Conservation (phyloP, 2,329 filamentous ascomycete genomes). For the Pseudohalonectria lignicola region DNA sequence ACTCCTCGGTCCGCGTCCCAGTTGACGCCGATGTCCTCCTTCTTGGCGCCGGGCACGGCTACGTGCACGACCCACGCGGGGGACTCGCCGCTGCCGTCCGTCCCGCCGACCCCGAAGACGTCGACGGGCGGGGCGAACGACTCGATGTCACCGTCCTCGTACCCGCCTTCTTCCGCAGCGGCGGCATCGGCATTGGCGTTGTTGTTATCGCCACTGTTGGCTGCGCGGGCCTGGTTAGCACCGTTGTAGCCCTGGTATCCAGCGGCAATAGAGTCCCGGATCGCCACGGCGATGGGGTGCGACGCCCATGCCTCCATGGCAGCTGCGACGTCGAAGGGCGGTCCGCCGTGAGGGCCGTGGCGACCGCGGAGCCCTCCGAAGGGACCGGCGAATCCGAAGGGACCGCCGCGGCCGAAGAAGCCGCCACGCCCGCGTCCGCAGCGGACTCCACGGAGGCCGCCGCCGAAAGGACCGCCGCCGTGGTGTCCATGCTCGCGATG, state of each 20-base stretch:
- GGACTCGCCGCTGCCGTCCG: slow-evolving; percentile 13
- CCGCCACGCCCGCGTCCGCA: slow-evolving; percentile 8
- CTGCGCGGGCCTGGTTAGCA: slow-evolving; percentile 5
- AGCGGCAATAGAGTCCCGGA: slow-evolving; percentile 26
- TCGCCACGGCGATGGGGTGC: slow-evolving; percentile 29
- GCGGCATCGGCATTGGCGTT: too few species aligned
- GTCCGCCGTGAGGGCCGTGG: slow-evolving; percentile 3
- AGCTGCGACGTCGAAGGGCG: slow-evolving; percentile 3
- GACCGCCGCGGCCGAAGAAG: slow-evolving; percentile 8
- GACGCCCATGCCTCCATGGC: too few species aligned
- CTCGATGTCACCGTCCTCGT: slow-evolving; percentile 17
- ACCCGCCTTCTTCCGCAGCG: too few species aligned
- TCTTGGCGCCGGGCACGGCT: slow-evolving; percentile 67
- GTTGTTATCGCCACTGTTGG: slow-evolving; percentile 5
- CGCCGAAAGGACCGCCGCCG: slow-evolving; percentile 7
- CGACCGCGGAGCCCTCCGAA: slow-evolving; percentile 4
- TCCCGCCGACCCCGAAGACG: slow-evolving; percentile 38
- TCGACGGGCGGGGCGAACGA: slow-evolving; percentile 59
- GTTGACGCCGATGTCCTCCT: slow-evolving; percentile 58
- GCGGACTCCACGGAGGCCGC: slow-evolving; percentile 7
- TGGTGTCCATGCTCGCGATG: slow-evolving; percentile 9
- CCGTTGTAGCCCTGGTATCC: slow-evolving; percentile 8
- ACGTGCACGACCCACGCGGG: slow-evolving; percentile 55
- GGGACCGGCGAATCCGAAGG: slow-evolving; percentile 1
- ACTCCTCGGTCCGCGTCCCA: slow-evolving; percentile 60